Evolutionary conservation across 129 eudicot genomes (phyloP).

Genomic region (Ambrosia artemisiifolia): DNA sequence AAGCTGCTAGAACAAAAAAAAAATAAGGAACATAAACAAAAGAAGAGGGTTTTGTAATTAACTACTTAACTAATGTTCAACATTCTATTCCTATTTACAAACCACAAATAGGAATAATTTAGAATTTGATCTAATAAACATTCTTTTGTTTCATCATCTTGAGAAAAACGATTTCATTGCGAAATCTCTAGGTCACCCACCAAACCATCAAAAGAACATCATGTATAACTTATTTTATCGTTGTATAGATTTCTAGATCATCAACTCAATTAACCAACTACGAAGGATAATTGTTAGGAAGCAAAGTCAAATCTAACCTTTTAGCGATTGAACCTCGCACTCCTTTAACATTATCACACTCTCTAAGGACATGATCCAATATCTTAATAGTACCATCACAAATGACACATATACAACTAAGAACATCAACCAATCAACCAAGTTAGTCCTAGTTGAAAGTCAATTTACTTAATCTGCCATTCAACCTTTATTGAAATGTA

Average conservation of each 20-base stretch:
- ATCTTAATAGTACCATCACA: not conserved
- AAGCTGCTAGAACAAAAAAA: too few relatives aligned
- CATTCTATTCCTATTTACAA: too few relatives aligned
- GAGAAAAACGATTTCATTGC: not conserved
- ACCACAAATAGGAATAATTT: not conserved
- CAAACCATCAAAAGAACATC: not conserved
- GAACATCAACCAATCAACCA: not conserved
- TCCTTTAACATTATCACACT: not conserved
- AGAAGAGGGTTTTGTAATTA: too few relatives aligned
- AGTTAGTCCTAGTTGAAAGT: not conserved
- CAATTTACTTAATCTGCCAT: not conserved
- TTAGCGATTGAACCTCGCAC: not conserved
- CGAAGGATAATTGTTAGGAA: not conserved
- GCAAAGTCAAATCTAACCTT: not conserved
- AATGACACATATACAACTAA: not conserved
- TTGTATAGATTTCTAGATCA: not conserved
- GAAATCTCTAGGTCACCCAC: not conserved
- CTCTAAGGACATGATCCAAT: not conserved
- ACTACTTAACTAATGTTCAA: too few relatives aligned
- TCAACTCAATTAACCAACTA: not conserved
- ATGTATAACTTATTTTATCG: not conserved
- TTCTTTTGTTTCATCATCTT: not conserved
- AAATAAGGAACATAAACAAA: too few relatives aligned
- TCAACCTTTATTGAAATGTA: not conserved
- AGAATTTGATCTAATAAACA: not conserved